These are phyloP conservation scores for Trametes villosa DNA, from an alignment of 768 basidiomycete species.

Conservation along the genomic window DNA sequence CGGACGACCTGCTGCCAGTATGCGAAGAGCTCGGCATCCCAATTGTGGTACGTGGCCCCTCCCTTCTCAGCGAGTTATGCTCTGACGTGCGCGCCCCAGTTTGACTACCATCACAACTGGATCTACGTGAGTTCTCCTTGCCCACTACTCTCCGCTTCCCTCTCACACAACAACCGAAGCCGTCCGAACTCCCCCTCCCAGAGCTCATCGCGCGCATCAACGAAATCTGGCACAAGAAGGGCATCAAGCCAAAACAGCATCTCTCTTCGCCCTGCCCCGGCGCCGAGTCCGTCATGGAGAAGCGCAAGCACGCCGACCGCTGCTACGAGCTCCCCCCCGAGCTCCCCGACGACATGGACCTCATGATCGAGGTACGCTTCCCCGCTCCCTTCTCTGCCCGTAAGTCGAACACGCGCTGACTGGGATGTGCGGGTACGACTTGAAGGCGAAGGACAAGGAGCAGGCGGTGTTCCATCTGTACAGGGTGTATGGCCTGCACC, in stretches of 20 bases:
- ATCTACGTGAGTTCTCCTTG: constrained; percentile 43
- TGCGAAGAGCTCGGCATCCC: constrained; percentile 80
- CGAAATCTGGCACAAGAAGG: constrained; percentile 71
- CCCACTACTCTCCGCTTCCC: not conserved
- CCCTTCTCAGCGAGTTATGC: constrained; percentile 54
- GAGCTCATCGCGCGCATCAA: constrained; percentile 78
- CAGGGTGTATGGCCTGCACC: constrained; percentile 71
- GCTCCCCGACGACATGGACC: constrained; percentile 55
- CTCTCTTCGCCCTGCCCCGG: constrained; percentile 89
- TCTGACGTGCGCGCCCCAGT: constrained; percentile 32
- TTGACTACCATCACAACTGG: constrained; percentile 83
- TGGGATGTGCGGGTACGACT: not conserved
- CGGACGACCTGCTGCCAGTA: constrained; percentile 84
- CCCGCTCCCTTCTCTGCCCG: not conserved
- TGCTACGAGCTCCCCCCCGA: constrained; percentile 72
- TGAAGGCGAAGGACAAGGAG: constrained; percentile 88
- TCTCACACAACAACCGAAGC: constrained; percentile 41
- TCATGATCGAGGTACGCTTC: constrained; percentile 75
- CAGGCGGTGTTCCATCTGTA: constrained; percentile 90
- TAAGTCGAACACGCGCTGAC: not conserved
- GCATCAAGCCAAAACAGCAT: constrained; percentile 91
- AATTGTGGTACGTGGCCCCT: constrained; percentile 33
- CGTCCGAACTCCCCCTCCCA: constrained; percentile 44
- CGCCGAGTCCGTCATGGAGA: constrained; percentile 81
- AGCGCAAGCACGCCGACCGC: constrained; percentile 85